These are phyloP conservation scores for Umbelopsis sp. DNA, from an alignment of 371 early-diverging fungal genomes.

Conservation along the genomic window DNA sequence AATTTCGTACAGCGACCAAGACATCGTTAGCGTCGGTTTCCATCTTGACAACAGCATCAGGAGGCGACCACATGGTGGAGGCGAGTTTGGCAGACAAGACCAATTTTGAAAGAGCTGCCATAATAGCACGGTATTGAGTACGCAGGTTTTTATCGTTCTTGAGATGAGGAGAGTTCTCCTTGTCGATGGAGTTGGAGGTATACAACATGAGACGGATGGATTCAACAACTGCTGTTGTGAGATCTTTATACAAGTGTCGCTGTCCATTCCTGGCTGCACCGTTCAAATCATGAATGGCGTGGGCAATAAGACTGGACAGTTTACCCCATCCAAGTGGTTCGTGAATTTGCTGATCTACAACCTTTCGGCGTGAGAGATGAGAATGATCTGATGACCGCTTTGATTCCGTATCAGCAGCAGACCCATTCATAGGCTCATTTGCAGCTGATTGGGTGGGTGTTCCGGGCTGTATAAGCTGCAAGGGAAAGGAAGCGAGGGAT, in stretches of 20 bases:
- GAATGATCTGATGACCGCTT: constrained; percentile 17
- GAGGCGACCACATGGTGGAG: constrained; percentile 74
- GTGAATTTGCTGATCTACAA: constrained; percentile 7
- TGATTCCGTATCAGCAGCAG: not conserved
- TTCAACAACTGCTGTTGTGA: constrained; percentile 59
- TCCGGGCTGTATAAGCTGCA: constrained; percentile 18
- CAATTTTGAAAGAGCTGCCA: constrained; percentile 80
- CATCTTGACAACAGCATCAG: constrained; percentile 35
- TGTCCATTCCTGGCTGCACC: constrained; percentile 60
- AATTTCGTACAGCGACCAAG: constrained; percentile 73
- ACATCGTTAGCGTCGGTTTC: constrained; percentile 60
- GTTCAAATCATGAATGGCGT: constrained; percentile 68
- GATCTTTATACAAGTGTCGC: constrained; percentile 10
- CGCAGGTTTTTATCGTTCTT: constrained; percentile 67
- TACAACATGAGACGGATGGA: constrained; percentile 85
- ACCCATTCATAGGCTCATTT: not conserved
- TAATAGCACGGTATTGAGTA: constrained; percentile 78
- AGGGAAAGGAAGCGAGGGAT: not conserved
- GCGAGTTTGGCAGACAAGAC: constrained; percentile 85
- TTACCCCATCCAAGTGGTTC: constrained; percentile 63
- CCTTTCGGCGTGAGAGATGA: not conserved
- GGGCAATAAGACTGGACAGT: constrained; percentile 65
- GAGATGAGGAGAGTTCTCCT: constrained; percentile 62
- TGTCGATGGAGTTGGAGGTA: constrained; percentile 75
- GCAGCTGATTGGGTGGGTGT: not conserved